Base-by-base conservation (phyloP, 2,329 filamentous ascomycete species). In the Colletotrichum sp. region DNA sequence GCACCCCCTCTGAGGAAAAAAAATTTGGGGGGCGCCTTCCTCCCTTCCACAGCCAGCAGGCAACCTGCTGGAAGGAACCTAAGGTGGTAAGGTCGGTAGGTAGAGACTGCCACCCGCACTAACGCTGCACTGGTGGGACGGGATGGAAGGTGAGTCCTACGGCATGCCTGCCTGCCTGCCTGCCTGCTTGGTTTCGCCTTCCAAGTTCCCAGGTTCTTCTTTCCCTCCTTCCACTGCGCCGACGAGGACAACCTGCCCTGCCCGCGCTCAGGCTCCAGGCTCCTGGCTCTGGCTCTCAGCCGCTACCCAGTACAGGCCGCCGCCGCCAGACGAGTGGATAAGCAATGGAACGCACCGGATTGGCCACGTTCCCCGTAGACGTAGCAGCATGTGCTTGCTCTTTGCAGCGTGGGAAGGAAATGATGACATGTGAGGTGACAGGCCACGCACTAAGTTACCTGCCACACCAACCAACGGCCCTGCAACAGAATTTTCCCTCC, bases 381-480 rank as follows among this genome's bases (percentile, higher is more conserved):
- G 59, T n/a, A 59, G 26, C 59, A 60, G 74, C 74, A 74, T 76
- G 74, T 73, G 74, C 71, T 65, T 60, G 74, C 36, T 74, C 72
- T 59, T 36, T 76, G 44, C 69, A 66, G 28, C 52, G 73, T 64
- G 71, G 59, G 64, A n/a, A 36, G 59, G 59, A 65, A 36, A 74
- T 76, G 74, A 76, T 76, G 74, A 74, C 74, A 76, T 76, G 70
- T 76, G 74, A 76, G 74, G 74, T 76, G 71, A 76, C 71, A 69
- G 71, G 34, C 70, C 71, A 74, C 70, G 59, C 74, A 72, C n/a
- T 52, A 52, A 52, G 44, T 24, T 52, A 26, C 15, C 59, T 63
- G 63, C 36, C 36, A 64, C 57, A 69, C 65, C 57, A 74, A 62
- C 64, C 63, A 74, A 74, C 70, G 62, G 49, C 72, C 59, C 44